A percentile compares a stretch with the other conserved stretches of the same genome.
Conservation (phyloP, 2,329 filamentous ascomycete species). For the Macrophomina phaseolina region DNA sequence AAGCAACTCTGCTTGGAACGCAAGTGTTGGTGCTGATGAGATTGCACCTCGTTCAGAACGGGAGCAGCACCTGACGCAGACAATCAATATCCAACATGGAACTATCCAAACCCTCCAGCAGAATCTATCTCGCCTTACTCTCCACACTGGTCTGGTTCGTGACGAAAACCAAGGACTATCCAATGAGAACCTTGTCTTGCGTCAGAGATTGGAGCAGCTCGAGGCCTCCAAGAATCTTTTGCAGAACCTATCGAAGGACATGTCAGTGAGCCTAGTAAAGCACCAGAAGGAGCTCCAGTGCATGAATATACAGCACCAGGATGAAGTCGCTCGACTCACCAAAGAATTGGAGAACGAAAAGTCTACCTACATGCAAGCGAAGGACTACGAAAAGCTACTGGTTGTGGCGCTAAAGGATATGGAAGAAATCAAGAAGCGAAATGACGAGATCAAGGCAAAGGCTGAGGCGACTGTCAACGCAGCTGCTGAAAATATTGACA, state of each 20-base stretch:
- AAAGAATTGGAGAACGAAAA: neutral
- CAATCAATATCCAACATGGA: neutral
- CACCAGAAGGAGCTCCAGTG: neutral
- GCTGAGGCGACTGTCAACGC: neutral
- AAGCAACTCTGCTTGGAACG: too few relatives aligned
- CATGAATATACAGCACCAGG: neutral
- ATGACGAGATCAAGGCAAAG: neutral
- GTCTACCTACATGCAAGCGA: neutral
- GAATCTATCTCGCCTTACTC: neutral
- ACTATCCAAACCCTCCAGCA: neutral
- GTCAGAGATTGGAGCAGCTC: neutral
- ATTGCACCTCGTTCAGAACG: neutral
- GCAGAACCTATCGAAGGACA: neutral
- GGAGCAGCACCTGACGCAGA: neutral
- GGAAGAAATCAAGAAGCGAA: neutral
- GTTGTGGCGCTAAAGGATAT: neutral
- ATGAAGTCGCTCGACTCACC: neutral
- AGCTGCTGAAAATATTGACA: neutral
- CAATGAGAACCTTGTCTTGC: neutral
- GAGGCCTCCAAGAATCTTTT: neutral
- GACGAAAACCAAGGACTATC: neutral
- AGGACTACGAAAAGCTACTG: neutral
- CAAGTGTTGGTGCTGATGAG: neutral
- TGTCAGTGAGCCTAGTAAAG: neutral
- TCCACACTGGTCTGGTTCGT: slow-evolving; percentile 7